A percentile compares a stretch with the other conserved stretches of the same genome.
Evolutionary conservation across 305 asterid species (phyloP).

Genomic region (Ilex paraguariensis): DNA sequence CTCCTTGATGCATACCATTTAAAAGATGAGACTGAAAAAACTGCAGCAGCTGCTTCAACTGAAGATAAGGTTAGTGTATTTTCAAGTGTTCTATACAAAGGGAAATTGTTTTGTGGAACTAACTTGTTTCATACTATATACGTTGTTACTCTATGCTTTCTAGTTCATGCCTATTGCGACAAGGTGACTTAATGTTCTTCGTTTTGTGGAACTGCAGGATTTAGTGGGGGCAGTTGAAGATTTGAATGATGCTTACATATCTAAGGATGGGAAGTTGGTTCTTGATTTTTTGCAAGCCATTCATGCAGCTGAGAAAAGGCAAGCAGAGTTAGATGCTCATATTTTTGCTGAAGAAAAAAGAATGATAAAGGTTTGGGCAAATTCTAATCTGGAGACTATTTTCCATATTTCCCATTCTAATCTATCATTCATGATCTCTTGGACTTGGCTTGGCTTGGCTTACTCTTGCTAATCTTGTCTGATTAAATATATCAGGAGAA

Average conservation of each 20-base stretch:
- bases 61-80: slow-evolving; percentile 41
- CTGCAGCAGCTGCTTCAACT: slow-evolving; percentile 31
- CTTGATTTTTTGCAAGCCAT: slow-evolving; percentile 90
- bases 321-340: slow-evolving; percentile 73
- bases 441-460: slow-evolving; percentile 11
- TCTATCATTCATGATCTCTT: slow-evolving; percentile 5
- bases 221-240: slow-evolving; percentile 38
- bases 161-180: too few relatives aligned
- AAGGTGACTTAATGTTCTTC: background rate
- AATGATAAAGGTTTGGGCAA: slow-evolving; percentile 54
- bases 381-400: background rate
- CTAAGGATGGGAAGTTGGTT: slow-evolving; percentile 83
- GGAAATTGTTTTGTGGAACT: too few relatives aligned
- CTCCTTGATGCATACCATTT: slow-evolving; percentile 73
- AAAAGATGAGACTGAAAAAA: slow-evolving; percentile 36
- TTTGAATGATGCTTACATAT: slow-evolving; percentile 46
- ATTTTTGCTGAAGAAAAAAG: slow-evolving; percentile 62
- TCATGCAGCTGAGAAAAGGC: slow-evolving; percentile 96
- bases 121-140: too few relatives aligned
- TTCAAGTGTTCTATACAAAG: background rate
- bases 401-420: background rate
- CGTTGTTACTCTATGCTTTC: too few relatives aligned
- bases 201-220: slow-evolving; percentile 39
- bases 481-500: slow-evolving; percentile 58
- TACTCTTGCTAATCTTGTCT: slow-evolving; percentile 25